Conservation (phyloP, 1,139 yeast species). For the Kluyveromyces sp. region DNA sequence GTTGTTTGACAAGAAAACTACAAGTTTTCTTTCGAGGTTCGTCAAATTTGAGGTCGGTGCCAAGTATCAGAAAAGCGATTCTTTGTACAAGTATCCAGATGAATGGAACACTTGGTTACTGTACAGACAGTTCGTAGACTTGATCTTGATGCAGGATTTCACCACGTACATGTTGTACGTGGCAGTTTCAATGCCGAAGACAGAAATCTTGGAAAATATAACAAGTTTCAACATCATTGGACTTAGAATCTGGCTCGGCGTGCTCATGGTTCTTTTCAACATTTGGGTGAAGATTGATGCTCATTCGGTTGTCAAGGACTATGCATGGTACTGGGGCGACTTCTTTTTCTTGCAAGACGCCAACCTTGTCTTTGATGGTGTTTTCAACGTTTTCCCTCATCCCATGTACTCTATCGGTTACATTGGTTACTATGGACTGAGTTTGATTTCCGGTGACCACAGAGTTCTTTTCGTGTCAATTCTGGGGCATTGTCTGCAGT, state of each 20-base stretch:
- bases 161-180: conserved; percentile 70
- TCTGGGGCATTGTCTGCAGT: conserved; percentile 73
- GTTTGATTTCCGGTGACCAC: conserved; percentile 70
- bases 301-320: conserved; percentile 82
- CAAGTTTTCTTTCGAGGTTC: conserved; percentile 38
- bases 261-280: conserved; percentile 56
- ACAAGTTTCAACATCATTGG: conserved; percentile 33
- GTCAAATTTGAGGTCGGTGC: conserved; percentile 45
- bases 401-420: conserved; percentile 93
- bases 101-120: conserved; percentile 83
- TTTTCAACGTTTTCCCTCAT: conserved; percentile 86
- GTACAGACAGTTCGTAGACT: conserved; percentile 73
- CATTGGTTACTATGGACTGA: conserved; percentile 81
- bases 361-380: conserved; percentile 81
- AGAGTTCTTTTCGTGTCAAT: conserved; percentile 65
- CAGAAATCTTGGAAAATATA: conserved; percentile 13
- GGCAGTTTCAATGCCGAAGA: conserved; percentile 44
- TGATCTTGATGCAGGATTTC: conserved; percentile 82
- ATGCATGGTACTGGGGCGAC: conserved; percentile 96
- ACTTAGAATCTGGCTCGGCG: conserved; percentile 40
- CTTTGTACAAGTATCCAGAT: conserved; percentile 49
- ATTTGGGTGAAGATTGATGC: conserved; percentile 87
- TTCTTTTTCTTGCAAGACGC: conserved; percentile 78
- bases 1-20: conserved; percentile 40
- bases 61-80: conserved; percentile 53